Evolutionary conservation across 225 moss, liverwort and hornwort species (phyloP).

Genomic region (Polytrichum commune): DNA sequence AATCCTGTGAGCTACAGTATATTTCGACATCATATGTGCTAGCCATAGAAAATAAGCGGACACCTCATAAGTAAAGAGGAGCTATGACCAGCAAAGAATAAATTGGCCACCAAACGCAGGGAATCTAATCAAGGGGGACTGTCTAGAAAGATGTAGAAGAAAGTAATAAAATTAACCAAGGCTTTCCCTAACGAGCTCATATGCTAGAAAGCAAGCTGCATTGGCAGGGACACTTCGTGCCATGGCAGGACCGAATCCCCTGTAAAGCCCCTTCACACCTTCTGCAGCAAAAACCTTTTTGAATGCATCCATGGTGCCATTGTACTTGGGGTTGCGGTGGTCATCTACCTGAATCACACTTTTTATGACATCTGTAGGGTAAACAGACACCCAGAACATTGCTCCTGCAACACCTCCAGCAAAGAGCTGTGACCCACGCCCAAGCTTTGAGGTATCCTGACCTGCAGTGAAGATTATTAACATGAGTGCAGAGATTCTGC

Average conservation of each 20-base stretch:
- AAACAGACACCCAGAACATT: conserved; percentile 74
- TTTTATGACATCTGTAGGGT: conserved; percentile 88
- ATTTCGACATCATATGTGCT: too few species aligned
- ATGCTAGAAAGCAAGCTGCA: conserved; percentile 89
- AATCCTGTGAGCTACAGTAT: too few species aligned
- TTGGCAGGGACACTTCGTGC: conserved; percentile 90
- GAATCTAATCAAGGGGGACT: not conserved
- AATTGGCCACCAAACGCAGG: not conserved
- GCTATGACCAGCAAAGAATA: conserved; percentile 4
- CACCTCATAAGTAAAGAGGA: not conserved
- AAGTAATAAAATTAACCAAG: conserved; percentile 41
- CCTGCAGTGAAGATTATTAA: conserved; percentile 31
- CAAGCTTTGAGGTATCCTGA: conserved; percentile 67
- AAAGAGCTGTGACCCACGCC: conserved; percentile 62
- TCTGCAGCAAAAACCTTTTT: conserved; percentile 74
- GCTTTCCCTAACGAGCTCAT: conserved; percentile 68
- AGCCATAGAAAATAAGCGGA: not conserved
- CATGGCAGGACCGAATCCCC: conserved; percentile 97
- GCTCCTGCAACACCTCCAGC: conserved; percentile 85
- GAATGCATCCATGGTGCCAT: conserved; percentile 81
- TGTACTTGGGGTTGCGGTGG: conserved; percentile 80
- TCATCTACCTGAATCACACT: conserved; percentile 94
- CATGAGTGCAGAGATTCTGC: too few species aligned
- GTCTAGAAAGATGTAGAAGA: not conserved
- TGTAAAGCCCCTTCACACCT: conserved; percentile 88